These are phyloP conservation scores for Erucastrum elatum DNA, from an alignment of 345 rosid species.

Conservation along the genomic window DNA sequence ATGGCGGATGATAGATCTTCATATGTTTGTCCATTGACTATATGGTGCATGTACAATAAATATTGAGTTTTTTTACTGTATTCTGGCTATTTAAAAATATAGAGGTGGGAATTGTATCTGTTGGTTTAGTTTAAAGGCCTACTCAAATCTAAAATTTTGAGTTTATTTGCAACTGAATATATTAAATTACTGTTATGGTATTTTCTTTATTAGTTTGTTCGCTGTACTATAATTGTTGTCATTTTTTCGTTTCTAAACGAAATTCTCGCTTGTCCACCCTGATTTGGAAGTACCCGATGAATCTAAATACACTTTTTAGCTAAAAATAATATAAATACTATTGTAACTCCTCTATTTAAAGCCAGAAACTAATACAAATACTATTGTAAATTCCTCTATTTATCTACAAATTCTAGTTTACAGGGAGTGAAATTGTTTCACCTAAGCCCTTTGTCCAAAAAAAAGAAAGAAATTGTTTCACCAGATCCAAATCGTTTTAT, in stretches of 20 bases:
- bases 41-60: conserved; percentile 14
- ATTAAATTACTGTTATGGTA: not conserved
- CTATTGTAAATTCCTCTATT: not conserved
- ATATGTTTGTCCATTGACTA: conserved; percentile 13
- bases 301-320: not conserved
- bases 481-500: not conserved
- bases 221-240: not conserved
- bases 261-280: not conserved
- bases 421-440: not conserved
- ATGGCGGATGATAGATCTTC: not conserved
- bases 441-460: not conserved
- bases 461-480: not conserved
- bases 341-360: not conserved
- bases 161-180: not conserved
- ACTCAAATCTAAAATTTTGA: not conserved
- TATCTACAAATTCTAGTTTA: not conserved
- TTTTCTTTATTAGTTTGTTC: not conserved
- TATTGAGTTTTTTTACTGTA: not conserved
- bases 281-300: not conserved
- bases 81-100: not conserved
- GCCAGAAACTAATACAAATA: not conserved
- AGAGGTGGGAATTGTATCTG: not conserved
- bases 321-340: not conserved
- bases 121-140: not conserved
- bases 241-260: not conserved